Evolutionary conservation across 2,329 filamentous ascomycete species (phyloP), one percentile per base, ranked within the genome.

Genomic region (Xylariaceae sp.): DNA sequence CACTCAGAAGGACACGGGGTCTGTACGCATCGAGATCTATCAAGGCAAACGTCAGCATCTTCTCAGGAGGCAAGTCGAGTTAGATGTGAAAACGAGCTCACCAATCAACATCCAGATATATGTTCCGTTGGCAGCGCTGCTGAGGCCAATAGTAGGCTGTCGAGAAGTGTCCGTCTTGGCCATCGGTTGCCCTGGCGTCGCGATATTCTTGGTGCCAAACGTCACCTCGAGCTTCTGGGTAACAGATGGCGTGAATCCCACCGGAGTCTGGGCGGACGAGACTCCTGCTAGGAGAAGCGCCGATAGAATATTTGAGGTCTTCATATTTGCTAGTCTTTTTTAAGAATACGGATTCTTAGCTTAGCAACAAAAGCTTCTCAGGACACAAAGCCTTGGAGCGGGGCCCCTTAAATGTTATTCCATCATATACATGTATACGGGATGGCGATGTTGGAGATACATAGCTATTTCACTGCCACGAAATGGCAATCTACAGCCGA

Each of bases 91-190:
- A 17, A 9, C 3, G 9, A 24, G 45, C 48, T 44, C 49, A 68
- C 69, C 63, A 45, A 72, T 68, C 60, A 70, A 53, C 66, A 71
- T 67, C 65, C 66, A 71, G 8, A 71, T 14, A 19, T 71, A 71
- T 23, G 60, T 65, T 16, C 62, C 64, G 23, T 67, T 61, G 1
- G 63, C 63, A n/a, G 60, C 31, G 7, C 53, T 62, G 9, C 63
- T 56, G 29, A 69, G 39, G 2, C 67, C 69, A 24, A 71, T 69
- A 2, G 67, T 69, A 14, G 68, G 69, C 50, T 69, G 67, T 31
- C 63, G 60, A 3, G 67, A 51, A 8, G 68, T 70, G 3, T 71
- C 68, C 17, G 65, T 37, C 41, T 67, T 71, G 7, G 66, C 62
- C 29, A 71, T 24, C 2, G 68, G 49, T 24, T 64, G 55, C 9